These are phyloP conservation scores for Pseudogymnoascus sp. DNA, from an alignment of 2,329 filamentous ascomycete genomes.

Conservation along the genomic window DNA sequence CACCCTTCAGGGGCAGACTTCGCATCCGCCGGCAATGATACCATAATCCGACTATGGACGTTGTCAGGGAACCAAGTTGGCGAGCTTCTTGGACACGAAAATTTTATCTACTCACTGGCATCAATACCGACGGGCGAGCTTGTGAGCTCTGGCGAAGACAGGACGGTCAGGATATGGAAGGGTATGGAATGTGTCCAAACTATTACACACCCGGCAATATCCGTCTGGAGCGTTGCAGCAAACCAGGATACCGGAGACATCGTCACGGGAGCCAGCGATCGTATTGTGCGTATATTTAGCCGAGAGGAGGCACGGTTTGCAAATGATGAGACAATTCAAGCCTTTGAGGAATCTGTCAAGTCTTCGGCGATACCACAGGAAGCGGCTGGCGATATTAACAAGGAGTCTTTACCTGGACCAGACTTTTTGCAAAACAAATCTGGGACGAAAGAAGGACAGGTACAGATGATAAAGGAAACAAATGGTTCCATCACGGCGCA, in stretches of 20 bases:
- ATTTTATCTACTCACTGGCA: slow-evolving; percentile 84
- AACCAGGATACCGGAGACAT: slow-evolving; percentile 82
- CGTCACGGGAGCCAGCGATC: slow-evolving; percentile 86
- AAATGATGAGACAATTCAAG: slow-evolving; percentile 56
- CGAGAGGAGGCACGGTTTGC: slow-evolving; percentile 64
- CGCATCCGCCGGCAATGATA: slow-evolving; percentile 90
- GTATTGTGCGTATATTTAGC: slow-evolving; percentile 77
- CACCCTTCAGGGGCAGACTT: slow-evolving; percentile 85
- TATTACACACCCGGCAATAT: slow-evolving; percentile 94
- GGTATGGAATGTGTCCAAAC: slow-evolving; percentile 81
- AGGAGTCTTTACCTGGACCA: slow-evolving; percentile 81
- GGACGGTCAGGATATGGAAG: slow-evolving; percentile 87
- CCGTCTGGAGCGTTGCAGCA: slow-evolving; percentile 87
- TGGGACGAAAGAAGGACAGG: slow-evolving; percentile 93
- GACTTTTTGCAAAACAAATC: slow-evolving; percentile 76
- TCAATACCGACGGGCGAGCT: slow-evolving; percentile 76
- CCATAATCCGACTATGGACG: slow-evolving; percentile 80
- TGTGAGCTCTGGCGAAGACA: slow-evolving; percentile 86
- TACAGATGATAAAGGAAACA: slow-evolving; percentile 79
- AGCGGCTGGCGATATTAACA: slow-evolving; percentile 76
- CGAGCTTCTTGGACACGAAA: slow-evolving; percentile 81
- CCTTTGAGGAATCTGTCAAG: slow-evolving; percentile 77
- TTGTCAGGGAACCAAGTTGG: slow-evolving; percentile 68
- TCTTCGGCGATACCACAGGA: slow-evolving; percentile 82
- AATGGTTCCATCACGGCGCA: slow-evolving; percentile 81